Percentiles rank a stretch among this genome's conserved stretches.
Evolutionary conservation across 257 asterid genomes (phyloP).

Genomic region (Jacaranda copaia): DNA sequence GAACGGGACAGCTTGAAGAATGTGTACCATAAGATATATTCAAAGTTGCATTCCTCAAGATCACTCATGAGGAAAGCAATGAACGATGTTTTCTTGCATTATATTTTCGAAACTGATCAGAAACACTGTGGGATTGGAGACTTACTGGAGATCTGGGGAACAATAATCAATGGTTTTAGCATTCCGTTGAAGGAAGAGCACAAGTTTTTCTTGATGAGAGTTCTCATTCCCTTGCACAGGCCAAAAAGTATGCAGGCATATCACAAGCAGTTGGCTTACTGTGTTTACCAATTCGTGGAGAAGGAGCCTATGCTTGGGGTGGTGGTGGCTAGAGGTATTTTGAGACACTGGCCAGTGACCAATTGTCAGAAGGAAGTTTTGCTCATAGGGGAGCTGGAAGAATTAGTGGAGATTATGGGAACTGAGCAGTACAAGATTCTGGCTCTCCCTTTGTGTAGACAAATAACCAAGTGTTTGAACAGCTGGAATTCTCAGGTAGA

Average conservation of each 20-base stretch:
- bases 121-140: constrained; percentile 78
- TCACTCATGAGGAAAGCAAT: constrained; percentile 80
- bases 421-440: constrained; percentile 48
- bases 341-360: constrained; percentile 73
- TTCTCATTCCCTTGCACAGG: constrained; percentile 72
- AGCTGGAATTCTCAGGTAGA: constrained; percentile 86
- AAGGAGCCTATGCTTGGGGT: constrained; percentile 73
- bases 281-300: constrained; percentile 75
- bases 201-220: constrained; percentile 63
- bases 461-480: constrained; percentile 67
- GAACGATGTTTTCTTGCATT: constrained; percentile 71
- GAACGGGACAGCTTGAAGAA: constrained; percentile 76
- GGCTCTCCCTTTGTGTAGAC: constrained; percentile 71
- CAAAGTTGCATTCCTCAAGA: constrained; percentile 61
- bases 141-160: constrained; percentile 80
- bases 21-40: constrained; percentile 65
- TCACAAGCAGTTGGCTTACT: constrained; percentile 75
- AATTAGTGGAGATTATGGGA: constrained; percentile 60
- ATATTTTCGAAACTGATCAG: constrained; percentile 60
- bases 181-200: constrained; percentile 84
- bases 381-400: constrained; percentile 80
- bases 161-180: constrained; percentile 77
- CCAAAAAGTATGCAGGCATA: constrained; percentile 76
- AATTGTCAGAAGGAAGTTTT: constrained; percentile 82
- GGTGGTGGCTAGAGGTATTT: constrained; percentile 58